Evolutionary conservation across 257 asterid species (phyloP), one percentile per base, ranked within the genome.

Genomic region (Dorcoceras hygrometricum): DNA sequence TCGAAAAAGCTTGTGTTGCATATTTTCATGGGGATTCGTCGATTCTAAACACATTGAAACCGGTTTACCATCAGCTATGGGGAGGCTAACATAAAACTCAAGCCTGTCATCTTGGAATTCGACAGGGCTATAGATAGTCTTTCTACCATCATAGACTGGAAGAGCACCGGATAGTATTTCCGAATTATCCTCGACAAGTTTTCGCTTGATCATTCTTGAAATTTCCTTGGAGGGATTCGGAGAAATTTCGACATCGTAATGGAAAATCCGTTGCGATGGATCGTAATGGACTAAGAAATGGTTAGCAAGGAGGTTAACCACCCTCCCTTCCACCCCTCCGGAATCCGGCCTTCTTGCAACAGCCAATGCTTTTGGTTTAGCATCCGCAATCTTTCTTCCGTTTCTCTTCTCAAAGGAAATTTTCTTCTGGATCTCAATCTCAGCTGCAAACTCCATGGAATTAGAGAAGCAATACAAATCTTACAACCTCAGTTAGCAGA

Each of bases 281-380:
- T 87, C 89, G 65, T 90, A 88, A 24, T 78, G 73, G 63, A 93
- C 97, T 50, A 78, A 70, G 79, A 90, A 93, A 86, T 93, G 99
- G 73, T 93, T 93, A 20, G 97, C 96, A 55, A 93, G 83, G 19
- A 93, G 92, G 68, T 82, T 73, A 57, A 93, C 70, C 8, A 74
- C 84, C 27, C 66, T 80, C 74, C 99, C 99, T 81, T 90, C 95
- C 4, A 81, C 79, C 46, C 99, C 99, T 67, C 99, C 99, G 55
- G 83, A 81, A 60, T 93, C 99, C 18, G 99, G 99, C 65, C 99
- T 90, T 77, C 76, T 88, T 65, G 96, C 95, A 72, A 93, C 81
- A 77, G 78, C 59, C 46, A 79, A 50, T 59, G 86, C 18, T 36
- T 69, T 73, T 59, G 72, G 71, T 43, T 76, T 68, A 20, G 77